Conservation (phyloP, 2,329 filamentous ascomycete genomes). For the Colletotrichum aenigma region DNA sequence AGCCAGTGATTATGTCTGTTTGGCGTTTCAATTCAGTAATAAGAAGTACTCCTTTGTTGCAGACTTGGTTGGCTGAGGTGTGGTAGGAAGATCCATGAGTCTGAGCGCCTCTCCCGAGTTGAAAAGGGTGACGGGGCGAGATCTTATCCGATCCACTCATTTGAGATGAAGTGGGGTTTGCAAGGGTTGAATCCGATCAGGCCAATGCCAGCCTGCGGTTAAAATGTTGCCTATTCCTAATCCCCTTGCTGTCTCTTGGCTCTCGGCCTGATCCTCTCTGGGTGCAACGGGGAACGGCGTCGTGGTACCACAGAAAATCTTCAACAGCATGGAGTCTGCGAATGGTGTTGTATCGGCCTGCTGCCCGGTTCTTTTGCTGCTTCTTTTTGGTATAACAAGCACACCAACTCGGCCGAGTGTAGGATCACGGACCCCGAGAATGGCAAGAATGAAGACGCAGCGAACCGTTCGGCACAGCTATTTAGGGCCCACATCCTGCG, state of each 20-base stretch:
- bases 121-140: background rate
- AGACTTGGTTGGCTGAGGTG: background rate
- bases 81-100: background rate
- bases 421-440: background rate
- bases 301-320: background rate
- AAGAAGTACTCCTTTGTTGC: background rate
- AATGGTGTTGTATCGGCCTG: background rate
- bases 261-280: background rate
- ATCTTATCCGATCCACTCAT: constrained; percentile 2
- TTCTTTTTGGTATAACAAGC: background rate
- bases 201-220: background rate
- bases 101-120: background rate
- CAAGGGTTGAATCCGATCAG: background rate
- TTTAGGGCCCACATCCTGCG: background rate
- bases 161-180: background rate
- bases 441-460: background rate
- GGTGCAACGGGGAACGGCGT: background rate
- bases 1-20: background rate
- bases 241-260: background rate
- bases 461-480: background rate
- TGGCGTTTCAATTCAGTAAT: background rate
- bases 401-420: background rate
- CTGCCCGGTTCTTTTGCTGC: background rate
- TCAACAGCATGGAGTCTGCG: background rate
- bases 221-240: background rate